These are phyloP conservation scores for Clitopilus passeckerianus DNA, from an alignment of 768 basidiomycete genomes.

Conservation along the genomic window DNA sequence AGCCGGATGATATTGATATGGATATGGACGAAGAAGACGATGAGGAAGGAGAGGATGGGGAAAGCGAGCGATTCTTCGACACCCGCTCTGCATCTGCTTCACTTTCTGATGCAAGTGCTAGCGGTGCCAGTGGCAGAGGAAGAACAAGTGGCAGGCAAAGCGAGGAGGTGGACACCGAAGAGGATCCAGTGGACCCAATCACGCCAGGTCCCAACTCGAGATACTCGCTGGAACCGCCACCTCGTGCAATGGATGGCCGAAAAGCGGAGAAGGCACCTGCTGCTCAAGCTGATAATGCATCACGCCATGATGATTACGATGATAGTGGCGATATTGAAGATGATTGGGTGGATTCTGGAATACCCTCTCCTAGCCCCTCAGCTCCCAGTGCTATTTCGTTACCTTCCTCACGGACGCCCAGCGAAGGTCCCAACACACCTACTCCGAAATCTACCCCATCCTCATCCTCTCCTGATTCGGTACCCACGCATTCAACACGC, in stretches of 20 bases:
- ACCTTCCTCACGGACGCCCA: constrained; percentile 3
- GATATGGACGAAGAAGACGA: constrained; percentile 30
- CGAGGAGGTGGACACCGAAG: constrained; percentile 64
- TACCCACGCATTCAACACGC: constrained; percentile 7
- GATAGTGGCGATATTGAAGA: constrained; percentile 49
- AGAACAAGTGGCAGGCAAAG: constrained; percentile 32
- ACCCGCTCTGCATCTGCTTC: constrained; percentile 37
- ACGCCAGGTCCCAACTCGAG: constrained; percentile 55
- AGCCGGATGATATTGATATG: constrained; percentile 59
- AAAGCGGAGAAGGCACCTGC: not conserved
- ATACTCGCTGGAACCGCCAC: constrained; percentile 27
- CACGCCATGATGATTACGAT: constrained; percentile 34
- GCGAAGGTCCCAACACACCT: constrained; percentile 2
- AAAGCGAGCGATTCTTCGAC: constrained; percentile 50
- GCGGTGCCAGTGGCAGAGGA: constrained; percentile 19
- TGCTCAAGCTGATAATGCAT: constrained; percentile 8
- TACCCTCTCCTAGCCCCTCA: constrained; percentile 27
- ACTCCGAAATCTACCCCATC: constrained; percentile 19
- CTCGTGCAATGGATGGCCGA: not conserved
- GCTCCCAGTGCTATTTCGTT: not conserved
- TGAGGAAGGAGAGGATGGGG: constrained; percentile 28
- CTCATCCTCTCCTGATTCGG: constrained; percentile 3
- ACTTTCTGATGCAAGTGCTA: constrained; percentile 29
- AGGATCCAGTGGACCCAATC: constrained; percentile 65
- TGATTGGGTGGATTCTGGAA: constrained; percentile 67